phyloP scores from a whole-genome alignment of 2,329 filamentous ascomycete genomes.

The Aspergillus tanneri region DNA sequence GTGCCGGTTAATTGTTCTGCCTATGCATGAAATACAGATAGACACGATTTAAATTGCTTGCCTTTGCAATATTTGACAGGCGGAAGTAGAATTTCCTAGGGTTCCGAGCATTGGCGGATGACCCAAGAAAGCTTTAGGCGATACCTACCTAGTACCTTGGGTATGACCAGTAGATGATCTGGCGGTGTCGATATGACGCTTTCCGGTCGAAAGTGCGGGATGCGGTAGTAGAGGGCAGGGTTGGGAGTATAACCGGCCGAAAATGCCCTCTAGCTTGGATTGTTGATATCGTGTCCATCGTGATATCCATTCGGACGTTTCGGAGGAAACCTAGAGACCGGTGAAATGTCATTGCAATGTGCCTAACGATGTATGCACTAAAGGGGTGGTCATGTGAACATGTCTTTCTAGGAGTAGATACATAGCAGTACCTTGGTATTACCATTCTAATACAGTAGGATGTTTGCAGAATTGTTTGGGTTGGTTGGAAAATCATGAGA shows the following conservation, averaged over 20 bases:
- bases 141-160: not conserved
- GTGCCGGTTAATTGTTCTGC: constrained; percentile 18
- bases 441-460: not conserved
- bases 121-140: constrained; percentile 1
- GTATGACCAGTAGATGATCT: constrained; percentile 11
- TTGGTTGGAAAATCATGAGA: not conserved
- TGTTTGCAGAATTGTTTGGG: not conserved
- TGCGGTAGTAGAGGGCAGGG: constrained; percentile 1
- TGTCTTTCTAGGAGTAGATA: not conserved
- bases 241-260: constrained; percentile 21
- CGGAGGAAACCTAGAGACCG: constrained; percentile 23
- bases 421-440: not conserved
- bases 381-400: constrained; percentile 22
- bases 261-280: constrained; percentile 8
- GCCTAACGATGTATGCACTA: constrained; percentile 14
- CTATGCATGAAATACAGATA: constrained; percentile 28
- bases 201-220: constrained; percentile 2
- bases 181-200: constrained; percentile 18
- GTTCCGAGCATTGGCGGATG: constrained; percentile 8
- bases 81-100: constrained; percentile 7
- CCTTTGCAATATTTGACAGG: constrained; percentile 5
- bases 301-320: constrained; percentile 35
- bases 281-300: constrained; percentile 28
- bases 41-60: constrained; percentile 17
- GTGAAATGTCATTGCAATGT: constrained; percentile 16